These are phyloP conservation scores for Glycine tomentella DNA, from an alignment of 306 rosid genomes.

Conservation along the genomic window DNA sequence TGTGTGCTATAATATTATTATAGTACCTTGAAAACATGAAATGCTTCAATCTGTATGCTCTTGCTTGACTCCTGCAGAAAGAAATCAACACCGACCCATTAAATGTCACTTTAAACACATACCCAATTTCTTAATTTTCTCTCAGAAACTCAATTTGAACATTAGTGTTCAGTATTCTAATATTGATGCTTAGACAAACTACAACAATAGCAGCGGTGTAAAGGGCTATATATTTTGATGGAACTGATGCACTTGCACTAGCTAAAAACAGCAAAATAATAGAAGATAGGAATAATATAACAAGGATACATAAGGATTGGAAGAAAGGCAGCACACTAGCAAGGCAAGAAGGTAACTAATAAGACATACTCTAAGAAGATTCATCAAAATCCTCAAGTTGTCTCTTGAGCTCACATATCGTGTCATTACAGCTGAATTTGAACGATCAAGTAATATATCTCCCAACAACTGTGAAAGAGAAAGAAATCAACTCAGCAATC, in stretches of 20 bases:
- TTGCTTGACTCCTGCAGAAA: conserved; percentile 89
- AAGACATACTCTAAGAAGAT: conserved; percentile 82
- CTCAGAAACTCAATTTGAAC: conserved; percentile 20
- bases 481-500: conserved; percentile 27
- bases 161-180: conserved; percentile 15
- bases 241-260: conserved; percentile 2
- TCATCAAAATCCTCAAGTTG: conserved; percentile 96
- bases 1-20: conserved; percentile 11
- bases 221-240: conserved; percentile 19
- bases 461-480: conserved; percentile 82
- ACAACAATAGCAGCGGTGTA: conserved; percentile 7
- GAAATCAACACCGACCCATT: conserved; percentile 38
- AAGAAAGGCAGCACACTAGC: neutral
- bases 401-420: conserved; percentile 98
- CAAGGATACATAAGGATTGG: conserved; percentile 2
- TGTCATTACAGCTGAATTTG: conserved; percentile 96
- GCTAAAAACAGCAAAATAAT: conserved; percentile 16
- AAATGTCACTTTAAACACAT: conserved; percentile 16
- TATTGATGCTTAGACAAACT: conserved; percentile 21
- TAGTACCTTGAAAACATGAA: conserved; percentile 94
- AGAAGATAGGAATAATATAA: too few relatives aligned
- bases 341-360: conserved; percentile 20
- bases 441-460: conserved; percentile 92
- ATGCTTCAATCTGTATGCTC: conserved; percentile 97
- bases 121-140: conserved; percentile 9